Evolutionary conservation across 2,329 filamentous ascomycete species (phyloP), one percentile per base, ranked within the genome.

Genomic region (Apiospora arundinis): DNA sequence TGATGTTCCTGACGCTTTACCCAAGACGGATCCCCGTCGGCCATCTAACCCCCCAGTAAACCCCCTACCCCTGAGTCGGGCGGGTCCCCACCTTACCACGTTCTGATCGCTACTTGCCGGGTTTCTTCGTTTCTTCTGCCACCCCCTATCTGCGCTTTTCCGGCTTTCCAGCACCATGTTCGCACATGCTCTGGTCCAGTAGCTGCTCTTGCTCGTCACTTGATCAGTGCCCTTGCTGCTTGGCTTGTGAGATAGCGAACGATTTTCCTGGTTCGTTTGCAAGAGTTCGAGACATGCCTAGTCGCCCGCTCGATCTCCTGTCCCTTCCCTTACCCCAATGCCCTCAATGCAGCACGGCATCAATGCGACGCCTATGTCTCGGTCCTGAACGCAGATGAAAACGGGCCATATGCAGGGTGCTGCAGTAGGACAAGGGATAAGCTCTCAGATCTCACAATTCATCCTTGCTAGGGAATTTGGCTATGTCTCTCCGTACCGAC

Each of bases 1-100:
- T 23, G 45, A 74, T 78, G 82, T 83, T 73, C 81, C 81, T 84
- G 81, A 74, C 77, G 78, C 82, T 82, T 81, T 76, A 69, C 81
- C 78, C 28, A 56, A 49, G 46, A 46, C 14, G 46, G 46, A 44
- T 67, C 40, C 65, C 25, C 40, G 44, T 45, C 65, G n/a, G 65
- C 40, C 65, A 44, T 45, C 65, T 32, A 21, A 32, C 32, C 32
- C 32, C 32, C 32, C 6, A n/a, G n/a, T n/a, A n/a, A 23, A 8
- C 63, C 56, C 32, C 49, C 32, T 63, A 63, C 56, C 56, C 56
- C 56, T 63, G 56, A 63, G 56, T 63, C 21, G 32, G 32, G 56
- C 56, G 32, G 56, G 32, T 14, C 8, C 32, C 28, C 56, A 63
- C 56, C 18, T 23, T 40, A 56, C 49, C 49, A 56, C 49, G 23